These are phyloP conservation scores for Suillus occidentalis DNA, from an alignment of 768 basidiomycete species.

Conservation along the genomic window DNA sequence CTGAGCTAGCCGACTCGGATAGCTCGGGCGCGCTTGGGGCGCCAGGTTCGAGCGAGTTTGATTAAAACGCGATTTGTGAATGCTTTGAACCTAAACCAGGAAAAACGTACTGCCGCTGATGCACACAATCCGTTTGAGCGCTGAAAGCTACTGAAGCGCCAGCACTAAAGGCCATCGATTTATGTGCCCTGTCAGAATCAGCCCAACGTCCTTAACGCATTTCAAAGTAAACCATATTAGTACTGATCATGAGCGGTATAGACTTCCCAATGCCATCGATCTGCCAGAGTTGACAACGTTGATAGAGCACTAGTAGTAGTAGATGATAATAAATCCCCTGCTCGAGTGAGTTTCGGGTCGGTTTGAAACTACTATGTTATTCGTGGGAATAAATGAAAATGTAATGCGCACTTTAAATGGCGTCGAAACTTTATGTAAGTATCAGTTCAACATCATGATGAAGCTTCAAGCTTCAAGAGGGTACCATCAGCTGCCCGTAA, in stretches of 20 bases:
- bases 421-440: too few relatives aligned
- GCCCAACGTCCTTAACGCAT: not conserved
- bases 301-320: too few relatives aligned
- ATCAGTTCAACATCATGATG: too few relatives aligned
- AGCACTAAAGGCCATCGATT: not conserved
- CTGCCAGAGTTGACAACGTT: not conserved
- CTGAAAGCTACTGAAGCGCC: not conserved
- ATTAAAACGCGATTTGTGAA: not conserved
- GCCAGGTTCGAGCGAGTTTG: not conserved
- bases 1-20: not conserved
- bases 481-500: not conserved
- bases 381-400: not conserved
- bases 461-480: too few relatives aligned
- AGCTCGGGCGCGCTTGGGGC: not conserved
- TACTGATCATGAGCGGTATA: not conserved
- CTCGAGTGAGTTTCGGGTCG: too few relatives aligned
- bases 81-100: not conserved
- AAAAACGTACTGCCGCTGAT: not conserved
- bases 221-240: not conserved
- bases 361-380: not conserved
- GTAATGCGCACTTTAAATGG: not conserved
- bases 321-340: not conserved
- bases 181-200: not conserved
- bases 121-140: not conserved
- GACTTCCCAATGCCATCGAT: not conserved